These are phyloP conservation scores for Psidium friedrichsthalianum DNA, from an alignment of 345 rosid species.

Conservation along the genomic window DNA sequence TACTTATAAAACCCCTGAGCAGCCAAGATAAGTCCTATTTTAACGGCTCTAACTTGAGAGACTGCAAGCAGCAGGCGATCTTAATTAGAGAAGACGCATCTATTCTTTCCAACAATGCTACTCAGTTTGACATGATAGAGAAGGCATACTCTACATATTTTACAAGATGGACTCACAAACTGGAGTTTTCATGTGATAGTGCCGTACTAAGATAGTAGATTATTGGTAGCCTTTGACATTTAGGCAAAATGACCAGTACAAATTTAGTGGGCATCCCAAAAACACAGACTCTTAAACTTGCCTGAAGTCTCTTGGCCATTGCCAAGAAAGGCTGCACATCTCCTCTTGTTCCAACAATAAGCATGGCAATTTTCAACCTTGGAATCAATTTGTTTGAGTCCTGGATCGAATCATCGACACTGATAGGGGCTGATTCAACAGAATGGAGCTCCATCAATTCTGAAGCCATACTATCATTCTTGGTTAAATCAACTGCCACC, in stretches of 20 bases:
- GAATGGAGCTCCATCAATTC: constrained; percentile 67
- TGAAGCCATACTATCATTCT: constrained; percentile 58
- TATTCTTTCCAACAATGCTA: not conserved
- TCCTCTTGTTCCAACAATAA: constrained; percentile 98
- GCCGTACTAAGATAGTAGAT: not conserved
- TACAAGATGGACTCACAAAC: not conserved
- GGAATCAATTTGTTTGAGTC: constrained; percentile 57
- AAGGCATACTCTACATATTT: not conserved
- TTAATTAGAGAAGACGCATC: not conserved
- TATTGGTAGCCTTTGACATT: not conserved
- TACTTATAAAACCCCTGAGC: not conserved
- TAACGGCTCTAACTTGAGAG: not conserved
- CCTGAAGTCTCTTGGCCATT: constrained; percentile 97
- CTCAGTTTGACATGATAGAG: not conserved
- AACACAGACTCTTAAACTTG: constrained; percentile 2
- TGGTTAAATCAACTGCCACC: constrained; percentile 75
- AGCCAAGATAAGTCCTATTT: not conserved
- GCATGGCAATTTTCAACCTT: constrained; percentile 63
- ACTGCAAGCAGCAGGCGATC: not conserved
- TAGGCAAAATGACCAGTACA: not conserved
- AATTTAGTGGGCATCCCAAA: not conserved
- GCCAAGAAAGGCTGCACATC: constrained; percentile 97
- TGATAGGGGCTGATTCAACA: constrained; percentile 31
- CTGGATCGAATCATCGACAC: constrained; percentile 20
- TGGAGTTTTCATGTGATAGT: not conserved